Percentiles rank a stretch among this genome's conserved stretches.
Evolutionary conservation across 768 basidiomycete genomes (phyloP).

Genomic region (Hydnomerulius pinastri): DNA sequence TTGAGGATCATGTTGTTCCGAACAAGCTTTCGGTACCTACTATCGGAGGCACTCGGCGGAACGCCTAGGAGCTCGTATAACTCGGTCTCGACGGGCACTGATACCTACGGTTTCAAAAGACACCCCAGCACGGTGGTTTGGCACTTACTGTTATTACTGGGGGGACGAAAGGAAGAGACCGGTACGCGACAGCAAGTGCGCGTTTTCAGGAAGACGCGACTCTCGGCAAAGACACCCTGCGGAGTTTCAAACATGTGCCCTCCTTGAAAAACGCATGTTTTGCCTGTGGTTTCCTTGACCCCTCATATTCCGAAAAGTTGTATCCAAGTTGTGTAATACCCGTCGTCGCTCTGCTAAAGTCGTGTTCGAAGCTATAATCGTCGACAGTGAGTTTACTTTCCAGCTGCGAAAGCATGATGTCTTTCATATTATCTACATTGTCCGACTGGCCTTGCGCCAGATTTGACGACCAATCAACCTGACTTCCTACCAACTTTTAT

Average conservation of each 20-base stretch:
- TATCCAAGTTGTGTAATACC: no score
- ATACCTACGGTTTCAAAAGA: conserved; percentile 1
- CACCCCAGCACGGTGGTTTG: background rate
- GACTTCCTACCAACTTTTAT: conserved; percentile 21
- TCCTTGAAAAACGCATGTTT: background rate
- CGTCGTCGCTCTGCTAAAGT: no score
- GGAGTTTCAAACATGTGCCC: conserved; percentile 32
- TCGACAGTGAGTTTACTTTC: conserved; percentile 21
- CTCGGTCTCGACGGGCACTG: conserved; percentile 76
- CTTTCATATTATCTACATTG: conserved; percentile 85
- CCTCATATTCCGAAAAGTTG: no score
- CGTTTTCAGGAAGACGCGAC: conserved; percentile 30
- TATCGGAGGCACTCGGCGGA: conserved; percentile 65
- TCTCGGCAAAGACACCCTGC: conserved; percentile 25
- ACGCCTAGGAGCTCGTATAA: conserved; percentile 88
- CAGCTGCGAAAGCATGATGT: conserved; percentile 50
- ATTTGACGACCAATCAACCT: conserved; percentile 48
- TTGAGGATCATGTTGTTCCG: conserved; percentile 9
- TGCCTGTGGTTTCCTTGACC: background rate
- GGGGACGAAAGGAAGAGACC: conserved; percentile 3
- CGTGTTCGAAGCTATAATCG: no score
- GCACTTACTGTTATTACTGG: conserved; percentile 29
- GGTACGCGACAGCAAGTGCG: conserved; percentile 10
- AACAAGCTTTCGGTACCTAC: conserved; percentile 40
- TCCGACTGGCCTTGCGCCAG: conserved; percentile 59